phyloP scores from a whole-genome alignment of 2,329 filamentous ascomycete species.

The Calonectria hongkongensis region DNA sequence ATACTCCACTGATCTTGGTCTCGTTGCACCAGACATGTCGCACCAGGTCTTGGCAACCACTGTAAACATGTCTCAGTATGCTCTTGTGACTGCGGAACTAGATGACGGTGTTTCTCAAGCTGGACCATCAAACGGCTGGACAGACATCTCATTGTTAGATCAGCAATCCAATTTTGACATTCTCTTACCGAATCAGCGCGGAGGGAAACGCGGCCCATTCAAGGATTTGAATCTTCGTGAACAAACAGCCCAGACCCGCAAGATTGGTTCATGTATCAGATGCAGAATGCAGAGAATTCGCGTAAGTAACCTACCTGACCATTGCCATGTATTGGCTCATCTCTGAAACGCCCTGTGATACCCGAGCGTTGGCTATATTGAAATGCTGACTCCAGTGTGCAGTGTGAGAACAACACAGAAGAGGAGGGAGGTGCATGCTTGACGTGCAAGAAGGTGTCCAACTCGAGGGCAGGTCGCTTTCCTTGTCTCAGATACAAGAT shows the following conservation, averaged over 20 bases:
- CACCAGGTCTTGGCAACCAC: slow-evolving; percentile 44
- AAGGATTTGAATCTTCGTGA: slow-evolving; percentile 70
- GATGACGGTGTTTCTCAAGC: slow-evolving; percentile 40
- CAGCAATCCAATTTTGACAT: slow-evolving; percentile 56
- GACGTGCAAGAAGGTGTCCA: slow-evolving; percentile 72
- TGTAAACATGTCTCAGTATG: slow-evolving; percentile 46
- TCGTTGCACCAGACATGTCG: slow-evolving; percentile 41
- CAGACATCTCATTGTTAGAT: slow-evolving; percentile 44
- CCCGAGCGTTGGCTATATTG: not conserved
- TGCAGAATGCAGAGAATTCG: slow-evolving; percentile 78
- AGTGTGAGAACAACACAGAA: slow-evolving; percentile 72
- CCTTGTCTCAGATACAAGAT: slow-evolving; percentile 78
- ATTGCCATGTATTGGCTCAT: not conserved
- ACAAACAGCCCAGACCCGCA: slow-evolving; percentile 74
- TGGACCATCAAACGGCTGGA: slow-evolving; percentile 44
- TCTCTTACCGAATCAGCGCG: slow-evolving; percentile 56
- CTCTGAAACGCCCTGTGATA: not conserved
- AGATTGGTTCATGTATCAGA: slow-evolving; percentile 75
- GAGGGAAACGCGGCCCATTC: slow-evolving; percentile 71
- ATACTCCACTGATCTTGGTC: slow-evolving; percentile 44
- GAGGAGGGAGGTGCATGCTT: slow-evolving; percentile 70
- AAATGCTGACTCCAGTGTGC: slow-evolving; percentile 36
- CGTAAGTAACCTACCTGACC: slow-evolving; percentile 63
- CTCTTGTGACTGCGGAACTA: slow-evolving; percentile 39
- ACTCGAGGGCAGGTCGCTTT: slow-evolving; percentile 71